Percentiles rank a stretch among this genome's conserved stretches.
Conservation (phyloP, 805 yeast species). For the Candida manassasensis region DNA sequence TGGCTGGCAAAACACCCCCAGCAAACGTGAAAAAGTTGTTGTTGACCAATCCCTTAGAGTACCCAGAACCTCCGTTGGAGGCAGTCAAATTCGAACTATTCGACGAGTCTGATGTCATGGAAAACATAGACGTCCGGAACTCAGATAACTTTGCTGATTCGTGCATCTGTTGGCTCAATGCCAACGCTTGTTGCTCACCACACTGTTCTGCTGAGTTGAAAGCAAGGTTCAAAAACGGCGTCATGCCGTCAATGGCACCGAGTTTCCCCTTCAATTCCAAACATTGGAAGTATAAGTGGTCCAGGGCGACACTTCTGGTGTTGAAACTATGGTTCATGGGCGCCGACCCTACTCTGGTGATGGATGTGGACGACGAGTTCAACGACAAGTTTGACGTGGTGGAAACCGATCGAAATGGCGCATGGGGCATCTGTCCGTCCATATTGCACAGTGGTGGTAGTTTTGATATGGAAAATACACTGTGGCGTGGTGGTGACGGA, state of each 20-base stretch:
- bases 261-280: slow-evolving; percentile 50
- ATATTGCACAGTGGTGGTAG: too few species aligned
- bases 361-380: slow-evolving; percentile 27
- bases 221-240: slow-evolving; percentile 62
- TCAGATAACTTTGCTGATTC: slow-evolving; percentile 18
- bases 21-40: slow-evolving; percentile 57
- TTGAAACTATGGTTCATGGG: slow-evolving; percentile 55
- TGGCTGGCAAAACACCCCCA: slow-evolving; percentile 74
- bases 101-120: slow-evolving; percentile 2
- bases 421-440: slow-evolving; percentile 2
- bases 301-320: slow-evolving; percentile 54
- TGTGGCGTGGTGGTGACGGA: too few species aligned
- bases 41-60: slow-evolving; percentile 15
- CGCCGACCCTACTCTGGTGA: slow-evolving; percentile 40
- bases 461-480: too few species aligned
- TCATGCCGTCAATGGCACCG: slow-evolving; percentile 59
- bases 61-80: slow-evolving; percentile 19
- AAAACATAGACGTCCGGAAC: slow-evolving; percentile 25
- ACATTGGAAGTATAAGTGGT: slow-evolving; percentile 69
- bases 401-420: slow-evolving; percentile 36
- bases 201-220: slow-evolving; percentile 60
- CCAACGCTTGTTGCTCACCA: slow-evolving; percentile 68
- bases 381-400: slow-evolving; percentile 27
- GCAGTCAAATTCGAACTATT: not conserved
- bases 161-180: slow-evolving; percentile 38